These are phyloP conservation scores for Phytophthora pluvialis DNA, from an alignment of 352 stramenopile genomes.

Conservation along the genomic window DNA sequence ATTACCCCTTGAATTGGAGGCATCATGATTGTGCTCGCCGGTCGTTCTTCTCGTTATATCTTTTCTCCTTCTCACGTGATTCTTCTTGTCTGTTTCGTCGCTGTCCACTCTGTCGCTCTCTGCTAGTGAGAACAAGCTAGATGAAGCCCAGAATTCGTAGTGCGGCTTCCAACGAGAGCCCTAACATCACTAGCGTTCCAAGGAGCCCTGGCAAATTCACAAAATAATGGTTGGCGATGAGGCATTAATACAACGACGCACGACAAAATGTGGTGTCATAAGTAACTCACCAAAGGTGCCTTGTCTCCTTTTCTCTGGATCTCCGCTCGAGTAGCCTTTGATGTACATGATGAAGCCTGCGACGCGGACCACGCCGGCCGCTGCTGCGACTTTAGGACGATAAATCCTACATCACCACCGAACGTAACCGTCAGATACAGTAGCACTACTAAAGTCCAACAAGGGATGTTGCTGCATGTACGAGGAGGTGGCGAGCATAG, in stretches of 20 bases:
- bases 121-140: slow-evolving; percentile 18
- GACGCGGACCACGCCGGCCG: slow-evolving; percentile 42
- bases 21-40: slow-evolving; percentile 25
- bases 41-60: slow-evolving; percentile 11
- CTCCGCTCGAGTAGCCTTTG: slow-evolving; percentile 42
- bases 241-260: not conserved
- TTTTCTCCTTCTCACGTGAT: not conserved
- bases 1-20: slow-evolving; percentile 40
- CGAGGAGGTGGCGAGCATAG: slow-evolving; percentile 46
- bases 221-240: not conserved
- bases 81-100: slow-evolving; percentile 3
- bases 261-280: not conserved
- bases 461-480: slow-evolving; percentile 24
- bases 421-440: slow-evolving; percentile 2
- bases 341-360: slow-evolving; percentile 56
- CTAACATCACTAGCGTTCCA: slow-evolving; percentile 35
- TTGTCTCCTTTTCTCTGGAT: slow-evolving; percentile 46
- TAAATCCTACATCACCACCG: slow-evolving; percentile 40
- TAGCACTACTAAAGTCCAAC: not conserved
- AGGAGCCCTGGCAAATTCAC: slow-evolving; percentile 25
- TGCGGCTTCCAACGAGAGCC: slow-evolving; percentile 35
- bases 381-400: slow-evolving; percentile 46
- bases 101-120: slow-evolving; percentile 6
- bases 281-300: slow-evolving; percentile 43
- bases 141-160: slow-evolving; percentile 35